These are phyloP conservation scores for Yarrowia deformans DNA, from an alignment of 805 yeast genomes.

Conservation along the genomic window DNA sequence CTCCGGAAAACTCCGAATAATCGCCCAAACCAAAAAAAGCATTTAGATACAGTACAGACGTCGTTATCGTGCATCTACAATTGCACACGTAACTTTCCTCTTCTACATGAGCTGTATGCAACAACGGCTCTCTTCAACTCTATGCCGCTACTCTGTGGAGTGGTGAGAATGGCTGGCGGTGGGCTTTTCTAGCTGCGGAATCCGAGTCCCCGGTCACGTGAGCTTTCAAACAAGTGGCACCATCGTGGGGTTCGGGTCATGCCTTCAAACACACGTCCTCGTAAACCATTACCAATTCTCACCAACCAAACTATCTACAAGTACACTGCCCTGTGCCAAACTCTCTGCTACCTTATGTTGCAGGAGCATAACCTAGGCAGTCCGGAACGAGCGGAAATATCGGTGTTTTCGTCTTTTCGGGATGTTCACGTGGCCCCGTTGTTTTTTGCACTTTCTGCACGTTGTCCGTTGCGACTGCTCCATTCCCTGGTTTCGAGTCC, in stretches of 20 bases:
- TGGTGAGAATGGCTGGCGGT: not conserved
- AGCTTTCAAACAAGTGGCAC: not conserved
- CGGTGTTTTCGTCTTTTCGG: too few species aligned
- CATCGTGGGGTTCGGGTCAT: not conserved
- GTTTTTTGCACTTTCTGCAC: not conserved
- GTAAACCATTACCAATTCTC: too few species aligned
- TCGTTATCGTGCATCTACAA: too few species aligned
- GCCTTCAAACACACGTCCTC: too few species aligned
- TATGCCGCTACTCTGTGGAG: constrained; percentile 1
- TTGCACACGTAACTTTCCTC: too few species aligned
- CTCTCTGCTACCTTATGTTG: constrained; percentile 6
- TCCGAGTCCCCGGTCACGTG: not conserved
- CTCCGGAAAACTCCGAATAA: too few species aligned
- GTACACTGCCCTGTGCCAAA: not conserved
- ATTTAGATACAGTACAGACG: too few species aligned
- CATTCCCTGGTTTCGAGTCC: not conserved
- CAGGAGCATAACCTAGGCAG: constrained; percentile 14
- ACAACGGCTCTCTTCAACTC: not conserved
- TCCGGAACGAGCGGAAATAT: too few species aligned
- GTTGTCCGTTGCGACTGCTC: not conserved
- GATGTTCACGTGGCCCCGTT: not conserved
- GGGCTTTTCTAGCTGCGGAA: not conserved
- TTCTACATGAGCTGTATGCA: not conserved
- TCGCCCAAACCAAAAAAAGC: too few species aligned
- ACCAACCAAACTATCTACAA: too few species aligned